Conservation (phyloP, 75 land plant genomes). For the Cunninghamia lanceolata region DNA sequence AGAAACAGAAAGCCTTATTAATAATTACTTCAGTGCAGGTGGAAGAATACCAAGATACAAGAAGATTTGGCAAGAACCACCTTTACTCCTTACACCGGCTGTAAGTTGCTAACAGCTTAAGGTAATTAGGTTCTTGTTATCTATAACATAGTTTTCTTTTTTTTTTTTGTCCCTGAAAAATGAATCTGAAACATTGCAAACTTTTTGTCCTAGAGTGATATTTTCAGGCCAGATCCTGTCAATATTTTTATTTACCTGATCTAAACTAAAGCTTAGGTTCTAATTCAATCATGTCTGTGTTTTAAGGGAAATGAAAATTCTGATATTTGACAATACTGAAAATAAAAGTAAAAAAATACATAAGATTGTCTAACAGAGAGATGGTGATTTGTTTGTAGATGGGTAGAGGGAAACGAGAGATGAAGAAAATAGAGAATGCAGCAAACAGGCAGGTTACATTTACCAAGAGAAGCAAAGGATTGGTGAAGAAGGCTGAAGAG, state of each 20-base stretch:
- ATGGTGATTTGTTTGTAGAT: neutral
- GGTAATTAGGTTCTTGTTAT: neutral
- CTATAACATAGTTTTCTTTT: too few species aligned
- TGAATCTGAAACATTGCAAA: neutral
- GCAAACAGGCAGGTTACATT: constrained; percentile 10
- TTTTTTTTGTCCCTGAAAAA: too few species aligned
- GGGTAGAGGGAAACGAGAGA: constrained; percentile 15
- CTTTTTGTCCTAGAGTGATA: neutral
- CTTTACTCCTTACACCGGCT: too few species aligned
- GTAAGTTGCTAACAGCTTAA: too few species aligned
- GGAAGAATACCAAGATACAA: too few species aligned
- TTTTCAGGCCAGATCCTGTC: neutral
- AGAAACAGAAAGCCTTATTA: too few species aligned
- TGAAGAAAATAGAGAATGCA: constrained; percentile 11
- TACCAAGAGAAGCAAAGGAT: constrained; percentile 7
- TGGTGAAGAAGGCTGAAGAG: constrained; percentile 12
- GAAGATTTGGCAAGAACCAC: neutral
- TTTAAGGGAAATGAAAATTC: too few species aligned
- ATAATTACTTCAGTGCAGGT: too few species aligned
- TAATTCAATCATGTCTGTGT: too few species aligned
- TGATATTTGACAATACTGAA: neutral
- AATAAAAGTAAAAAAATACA: too few species aligned
- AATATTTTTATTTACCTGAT: neutral
- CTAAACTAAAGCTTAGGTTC: neutral
- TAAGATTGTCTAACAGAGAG: neutral